phyloP scores from a whole-genome alignment of 228 moss, liverwort and hornwort species.

The Sphagnum magellanicum region DNA sequence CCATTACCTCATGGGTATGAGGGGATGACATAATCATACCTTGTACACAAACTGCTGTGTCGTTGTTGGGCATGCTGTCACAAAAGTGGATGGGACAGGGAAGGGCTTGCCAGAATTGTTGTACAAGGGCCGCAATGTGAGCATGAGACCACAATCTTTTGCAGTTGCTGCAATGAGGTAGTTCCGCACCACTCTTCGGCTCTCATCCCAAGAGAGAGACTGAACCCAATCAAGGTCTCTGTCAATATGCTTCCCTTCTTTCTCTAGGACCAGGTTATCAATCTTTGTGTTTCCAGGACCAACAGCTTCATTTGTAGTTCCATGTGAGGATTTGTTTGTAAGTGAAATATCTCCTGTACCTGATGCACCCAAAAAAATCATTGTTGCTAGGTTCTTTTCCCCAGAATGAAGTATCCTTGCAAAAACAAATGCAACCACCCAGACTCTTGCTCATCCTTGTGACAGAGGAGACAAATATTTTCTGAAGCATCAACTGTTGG shows the following conservation, averaged over 20 bases:
- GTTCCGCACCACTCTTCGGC: constrained; percentile 49
- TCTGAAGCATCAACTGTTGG: no score
- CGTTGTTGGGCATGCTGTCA: constrained; percentile 25
- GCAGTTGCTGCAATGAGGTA: constrained; percentile 78
- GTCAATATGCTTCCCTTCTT: constrained; percentile 12
- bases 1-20: not conserved
- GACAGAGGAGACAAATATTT: no score
- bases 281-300: constrained; percentile 18
- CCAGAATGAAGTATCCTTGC: no score
- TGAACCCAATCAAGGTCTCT: constrained; percentile 32
- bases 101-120: constrained; percentile 12
- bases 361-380: not conserved
- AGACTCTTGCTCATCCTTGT: no score
- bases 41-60: constrained; percentile 37
- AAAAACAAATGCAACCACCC: no score
- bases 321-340: constrained; percentile 3
- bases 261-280: constrained; percentile 33
- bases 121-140: constrained; percentile 45
- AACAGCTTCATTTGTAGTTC: constrained; percentile 5
- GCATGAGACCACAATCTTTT: constrained; percentile 88
- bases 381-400: no score
- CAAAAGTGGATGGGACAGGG: constrained; percentile 18
- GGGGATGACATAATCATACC: constrained; percentile 17
- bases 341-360: constrained; percentile 18
- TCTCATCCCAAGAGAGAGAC: constrained; percentile 34